These are phyloP conservation scores for Boehmeria nivea DNA, from an alignment of 306 rosid genomes.

Conservation along the genomic window DNA sequence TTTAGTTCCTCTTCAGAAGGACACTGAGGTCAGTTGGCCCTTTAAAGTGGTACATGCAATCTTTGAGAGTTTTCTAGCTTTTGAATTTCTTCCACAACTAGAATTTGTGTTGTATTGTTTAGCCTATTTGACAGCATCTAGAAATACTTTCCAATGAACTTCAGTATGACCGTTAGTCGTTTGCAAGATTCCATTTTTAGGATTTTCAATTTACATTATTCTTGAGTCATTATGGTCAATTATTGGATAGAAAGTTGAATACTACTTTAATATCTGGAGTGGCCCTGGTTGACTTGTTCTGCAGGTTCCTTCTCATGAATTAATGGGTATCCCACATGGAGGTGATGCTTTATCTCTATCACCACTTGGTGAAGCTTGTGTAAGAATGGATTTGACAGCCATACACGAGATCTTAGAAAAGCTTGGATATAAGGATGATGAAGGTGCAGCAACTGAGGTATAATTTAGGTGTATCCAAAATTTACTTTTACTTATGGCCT, in stretches of 20 bases:
- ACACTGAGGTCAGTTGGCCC: slow-evolving; percentile 57
- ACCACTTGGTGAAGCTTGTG: slow-evolving; percentile 82
- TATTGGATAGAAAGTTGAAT: too few relatives aligned
- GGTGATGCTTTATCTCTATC: slow-evolving; percentile 52
- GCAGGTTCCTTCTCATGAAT: slow-evolving; percentile 83
- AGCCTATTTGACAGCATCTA: background rate
- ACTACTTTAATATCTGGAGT: too few relatives aligned
- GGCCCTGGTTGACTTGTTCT: too few relatives aligned
- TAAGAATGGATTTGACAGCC: slow-evolving; percentile 77
- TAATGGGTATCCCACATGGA: slow-evolving; percentile 80
- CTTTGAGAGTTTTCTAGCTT: background rate
- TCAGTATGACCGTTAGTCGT: too few relatives aligned
- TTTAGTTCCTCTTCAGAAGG: slow-evolving; percentile 86
- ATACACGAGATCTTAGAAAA: slow-evolving; percentile 83
- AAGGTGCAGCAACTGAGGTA: slow-evolving; percentile 94
- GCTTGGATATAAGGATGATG: slow-evolving; percentile 86
- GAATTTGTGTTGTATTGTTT: background rate
- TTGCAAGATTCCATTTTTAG: too few relatives aligned
- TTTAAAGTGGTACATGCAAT: background rate
- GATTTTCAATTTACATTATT: too few relatives aligned
- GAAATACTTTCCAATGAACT: too few relatives aligned
- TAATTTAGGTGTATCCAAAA: background rate
- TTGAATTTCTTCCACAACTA: background rate
- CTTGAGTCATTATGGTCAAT: too few relatives aligned
- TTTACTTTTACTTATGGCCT: too few relatives aligned